Conservation (phyloP, 352 stramenopile genomes). For the Phytopythium boreale region DNA sequence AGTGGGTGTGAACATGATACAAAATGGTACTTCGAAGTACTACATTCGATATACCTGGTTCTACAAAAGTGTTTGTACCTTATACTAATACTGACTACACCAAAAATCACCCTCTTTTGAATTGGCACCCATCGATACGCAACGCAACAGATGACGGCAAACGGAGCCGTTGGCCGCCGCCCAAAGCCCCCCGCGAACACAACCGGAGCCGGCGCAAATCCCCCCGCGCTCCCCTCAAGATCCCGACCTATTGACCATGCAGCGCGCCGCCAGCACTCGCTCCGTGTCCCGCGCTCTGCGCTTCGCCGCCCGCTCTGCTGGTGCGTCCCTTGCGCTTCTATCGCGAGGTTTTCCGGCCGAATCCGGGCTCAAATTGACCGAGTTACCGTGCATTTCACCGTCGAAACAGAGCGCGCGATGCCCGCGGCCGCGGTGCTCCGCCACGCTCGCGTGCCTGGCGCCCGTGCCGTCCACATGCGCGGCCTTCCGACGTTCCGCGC, state of each 20-base stretch:
- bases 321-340: not conserved
- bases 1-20: too few species aligned
- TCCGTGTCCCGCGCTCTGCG: constrained; percentile 13
- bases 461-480: constrained; percentile 8
- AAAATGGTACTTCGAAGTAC: too few species aligned
- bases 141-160: too few species aligned
- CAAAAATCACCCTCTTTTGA: too few species aligned
- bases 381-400: not conserved
- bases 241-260: not conserved
- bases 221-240: too few species aligned
- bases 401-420: constrained; percentile 11
- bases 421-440: constrained; percentile 6
- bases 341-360: not conserved
- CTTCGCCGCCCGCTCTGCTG: constrained; percentile 13
- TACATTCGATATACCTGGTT: too few species aligned
- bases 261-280: constrained; percentile 18
- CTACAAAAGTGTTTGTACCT: too few species aligned
- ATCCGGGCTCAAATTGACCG: not conserved
- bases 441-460: constrained; percentile 3
- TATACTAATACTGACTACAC: too few species aligned
- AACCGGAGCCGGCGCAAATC: too few species aligned
- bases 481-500: constrained; percentile 11
- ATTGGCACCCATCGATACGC: too few species aligned
- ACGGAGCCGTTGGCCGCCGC: too few species aligned
- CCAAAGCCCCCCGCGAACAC: too few species aligned